These are phyloP conservation scores for Noccaea caerulescens DNA, from an alignment of 345 rosid species.

Conservation along the genomic window DNA sequence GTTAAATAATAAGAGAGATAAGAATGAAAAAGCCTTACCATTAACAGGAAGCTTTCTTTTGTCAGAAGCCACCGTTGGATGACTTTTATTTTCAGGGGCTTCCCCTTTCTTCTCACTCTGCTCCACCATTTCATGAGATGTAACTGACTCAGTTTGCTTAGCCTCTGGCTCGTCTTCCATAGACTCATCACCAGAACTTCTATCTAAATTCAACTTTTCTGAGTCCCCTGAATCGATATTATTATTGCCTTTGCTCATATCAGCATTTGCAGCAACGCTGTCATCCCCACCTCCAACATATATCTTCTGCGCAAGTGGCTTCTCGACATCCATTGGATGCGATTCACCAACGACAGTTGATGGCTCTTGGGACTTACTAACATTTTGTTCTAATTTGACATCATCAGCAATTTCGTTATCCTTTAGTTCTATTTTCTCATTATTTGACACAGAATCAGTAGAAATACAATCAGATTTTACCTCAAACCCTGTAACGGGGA, in stretches of 20 bases:
- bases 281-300: slow-evolving; percentile 72
- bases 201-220: slow-evolving; percentile 91
- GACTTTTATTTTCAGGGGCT: slow-evolving; percentile 49
- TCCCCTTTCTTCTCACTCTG: slow-evolving; percentile 54
- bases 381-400: slow-evolving; percentile 96
- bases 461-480: slow-evolving; percentile 98
- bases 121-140: slow-evolving; percentile 58
- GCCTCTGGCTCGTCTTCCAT: slow-evolving; percentile 87
- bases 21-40: slow-evolving; percentile 53
- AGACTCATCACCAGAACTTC: slow-evolving; percentile 97
- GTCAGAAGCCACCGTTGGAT: slow-evolving; percentile 53
- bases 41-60: slow-evolving; percentile 69
- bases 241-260: slow-evolving; percentile 68
- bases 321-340: slow-evolving; percentile 91
- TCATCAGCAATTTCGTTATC: slow-evolving; percentile 94
- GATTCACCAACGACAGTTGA: slow-evolving; percentile 76
- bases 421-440: slow-evolving; percentile 93
- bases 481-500: slow-evolving; percentile 90
- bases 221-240: slow-evolving; percentile 66
- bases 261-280: slow-evolving; percentile 64
- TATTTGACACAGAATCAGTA: slow-evolving; percentile 98
- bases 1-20: background rate
- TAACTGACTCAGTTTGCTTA: slow-evolving; percentile 73
- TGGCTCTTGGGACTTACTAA: slow-evolving; percentile 75
- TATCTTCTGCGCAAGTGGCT: slow-evolving; percentile 66